Base-by-base conservation (phyloP, 2,329 filamentous ascomycete genomes). In the Curvularia spicifera region DNA sequence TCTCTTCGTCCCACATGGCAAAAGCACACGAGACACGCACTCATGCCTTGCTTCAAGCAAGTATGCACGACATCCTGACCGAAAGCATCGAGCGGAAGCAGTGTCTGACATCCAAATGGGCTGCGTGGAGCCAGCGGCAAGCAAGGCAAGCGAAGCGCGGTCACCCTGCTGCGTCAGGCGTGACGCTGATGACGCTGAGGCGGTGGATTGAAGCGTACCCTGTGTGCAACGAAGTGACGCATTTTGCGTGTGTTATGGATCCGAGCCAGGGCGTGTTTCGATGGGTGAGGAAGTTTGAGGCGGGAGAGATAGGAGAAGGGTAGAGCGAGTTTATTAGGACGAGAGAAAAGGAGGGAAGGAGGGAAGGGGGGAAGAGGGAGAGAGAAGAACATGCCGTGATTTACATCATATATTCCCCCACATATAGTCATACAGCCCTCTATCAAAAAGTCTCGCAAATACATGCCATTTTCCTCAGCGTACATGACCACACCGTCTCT, bases 231-330 rank as follows among this genome's bases (percentile, higher is more conserved):
- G 82, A 85, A 54, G 78, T 76, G 35, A 87, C 84, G 2, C 85
- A 89, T 71, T 88, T 83, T 71, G 80, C 81, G 4, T 80, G 80
- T 20, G 73, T 88, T 28, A 81, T 89, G 81, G 85, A 88, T 72
- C 82, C 85, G 3, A 69, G 59, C 5, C 70, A 69, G 13, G 84
- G 84, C 0, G 72, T 74, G 12, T 73, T 87, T 22, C 68, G 75
- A 13, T 86, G 82, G 80, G 64, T 81, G 12, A 61, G 57, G 39
- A 37, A 57, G 12, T 71, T 58, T 42, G 57, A 64, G 22, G 57
- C 59, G 20, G 61, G 60, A 1, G 56, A 63, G 13, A 58, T 58
- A 6, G 7, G 26, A 20, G 40, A 10, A n/a, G 40, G 24, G 6
- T 15, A 18, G 22, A 24, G 22, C 4, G 4, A 24, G 22, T 24